A percentile compares a stretch with the other conserved stretches of the same genome.
These are phyloP conservation scores for Stramenopiles sp. DNA, from an alignment of 352 stramenopile species.

Conservation along the genomic window DNA sequence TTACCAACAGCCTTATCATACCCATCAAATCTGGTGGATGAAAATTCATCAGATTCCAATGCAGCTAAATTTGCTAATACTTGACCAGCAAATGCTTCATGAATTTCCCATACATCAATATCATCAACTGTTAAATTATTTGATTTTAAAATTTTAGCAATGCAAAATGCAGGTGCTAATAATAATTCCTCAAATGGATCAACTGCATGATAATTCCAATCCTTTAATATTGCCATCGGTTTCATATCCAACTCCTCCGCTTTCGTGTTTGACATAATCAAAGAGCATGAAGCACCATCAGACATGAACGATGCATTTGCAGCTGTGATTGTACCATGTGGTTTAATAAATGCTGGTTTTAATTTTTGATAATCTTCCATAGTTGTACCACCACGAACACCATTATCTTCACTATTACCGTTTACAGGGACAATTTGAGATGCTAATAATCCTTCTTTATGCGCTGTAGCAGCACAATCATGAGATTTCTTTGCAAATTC, in stretches of 20 bases:
- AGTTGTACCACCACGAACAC: slow-evolving; percentile 82
- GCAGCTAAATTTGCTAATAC: slow-evolving; percentile 89
- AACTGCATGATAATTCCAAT: slow-evolving; percentile 86
- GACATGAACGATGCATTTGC: slow-evolving; percentile 93
- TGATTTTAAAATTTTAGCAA: slow-evolving; percentile 48
- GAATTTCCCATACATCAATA: slow-evolving; percentile 96
- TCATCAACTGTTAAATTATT: slow-evolving; percentile 68
- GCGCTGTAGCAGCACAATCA: slow-evolving; percentile 71
- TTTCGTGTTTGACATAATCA: slow-evolving; percentile 93
- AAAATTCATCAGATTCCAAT: slow-evolving; percentile 76
- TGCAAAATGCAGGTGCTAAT: slow-evolving; percentile 81
- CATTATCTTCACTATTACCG: slow-evolving; percentile 81
- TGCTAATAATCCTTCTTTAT: slow-evolving; percentile 77
- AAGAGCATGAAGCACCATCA: slow-evolving; percentile 74
- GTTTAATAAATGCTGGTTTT: slow-evolving; percentile 95
- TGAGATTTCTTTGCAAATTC: slow-evolving; percentile 85
- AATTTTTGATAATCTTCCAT: slow-evolving; percentile 80
- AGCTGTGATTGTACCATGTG: slow-evolving; percentile 88
- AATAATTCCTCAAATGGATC: slow-evolving; percentile 84
- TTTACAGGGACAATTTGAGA: slow-evolving; percentile 59
- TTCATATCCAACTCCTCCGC: slow-evolving; percentile 79
- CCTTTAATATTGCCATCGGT: slow-evolving; percentile 74
- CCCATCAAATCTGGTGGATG: slow-evolving; percentile 74
- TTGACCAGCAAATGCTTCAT: slow-evolving; percentile 95
- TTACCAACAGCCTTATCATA: slow-evolving; percentile 53